A percentile compares a stretch with the other conserved stretches of the same genome.
Evolutionary conservation across 2,329 filamentous ascomycete species (phyloP).

Genomic region (Penicillium sp.): DNA sequence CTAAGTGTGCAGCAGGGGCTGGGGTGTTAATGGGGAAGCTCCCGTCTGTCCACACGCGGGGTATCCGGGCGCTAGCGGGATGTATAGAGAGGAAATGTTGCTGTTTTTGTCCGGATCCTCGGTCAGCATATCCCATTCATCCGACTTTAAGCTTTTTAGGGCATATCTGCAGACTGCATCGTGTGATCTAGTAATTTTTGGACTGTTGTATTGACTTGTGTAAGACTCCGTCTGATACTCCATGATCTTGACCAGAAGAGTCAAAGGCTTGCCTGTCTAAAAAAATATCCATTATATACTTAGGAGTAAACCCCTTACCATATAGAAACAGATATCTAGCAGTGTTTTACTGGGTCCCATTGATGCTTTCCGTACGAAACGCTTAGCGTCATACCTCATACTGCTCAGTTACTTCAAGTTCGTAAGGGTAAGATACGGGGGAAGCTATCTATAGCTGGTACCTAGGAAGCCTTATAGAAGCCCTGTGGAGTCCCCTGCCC

Average conservation of each 20-base stretch:
- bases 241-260: background rate
- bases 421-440: background rate
- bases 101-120: background rate
- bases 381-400: background rate
- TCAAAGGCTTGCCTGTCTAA: too few relatives aligned
- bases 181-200: background rate
- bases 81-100: background rate
- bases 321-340: background rate
- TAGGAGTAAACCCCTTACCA: background rate
- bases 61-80: background rate
- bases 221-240: background rate
- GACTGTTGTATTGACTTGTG: background rate
- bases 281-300: too few relatives aligned
- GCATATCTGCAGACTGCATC: background rate
- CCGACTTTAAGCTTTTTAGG: constrained; percentile 1
- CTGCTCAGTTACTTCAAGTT: background rate
- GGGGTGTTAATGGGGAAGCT: background rate
- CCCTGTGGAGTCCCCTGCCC: background rate
- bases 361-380: background rate
- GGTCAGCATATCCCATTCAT: background rate
- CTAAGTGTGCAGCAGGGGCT: background rate
- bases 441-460: background rate
- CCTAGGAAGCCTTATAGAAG: background rate
- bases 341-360: background rate
- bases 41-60: background rate